Evolutionary conservation across 1,284 basidiomycete genomes (phyloP).

Genomic region (Moesziomyces sp.): DNA sequence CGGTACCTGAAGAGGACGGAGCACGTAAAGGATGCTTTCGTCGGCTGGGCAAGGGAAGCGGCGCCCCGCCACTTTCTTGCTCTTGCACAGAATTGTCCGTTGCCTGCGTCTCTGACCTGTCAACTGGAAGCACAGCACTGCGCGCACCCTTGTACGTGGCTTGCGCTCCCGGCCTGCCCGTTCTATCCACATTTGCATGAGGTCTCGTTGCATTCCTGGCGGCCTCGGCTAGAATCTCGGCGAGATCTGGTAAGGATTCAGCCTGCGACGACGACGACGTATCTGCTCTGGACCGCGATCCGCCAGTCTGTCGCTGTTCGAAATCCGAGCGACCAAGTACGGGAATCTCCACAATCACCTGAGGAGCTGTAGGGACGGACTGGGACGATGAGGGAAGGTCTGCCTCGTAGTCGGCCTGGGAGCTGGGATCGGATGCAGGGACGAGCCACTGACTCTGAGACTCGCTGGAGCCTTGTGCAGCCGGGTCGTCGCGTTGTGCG

Average conservation of each 20-base stretch:
- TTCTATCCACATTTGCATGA: too few relatives aligned
- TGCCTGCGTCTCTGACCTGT: neutral
- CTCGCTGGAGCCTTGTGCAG: constrained; percentile 17
- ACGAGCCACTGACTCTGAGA: constrained; percentile 47
- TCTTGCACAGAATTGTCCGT: constrained; percentile 4
- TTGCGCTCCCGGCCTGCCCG: neutral
- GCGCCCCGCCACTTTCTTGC: constrained; percentile 15
- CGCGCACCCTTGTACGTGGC: constrained; percentile 32
- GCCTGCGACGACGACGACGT: constrained; percentile 30
- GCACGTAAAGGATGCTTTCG: constrained; percentile 26
- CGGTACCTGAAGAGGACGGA: constrained; percentile 15
- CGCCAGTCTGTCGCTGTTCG: neutral
- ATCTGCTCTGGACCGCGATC: neutral
- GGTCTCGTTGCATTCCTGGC: constrained; percentile 2
- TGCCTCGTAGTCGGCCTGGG: constrained; percentile 32
- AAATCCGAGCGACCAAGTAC: constrained; percentile 1
- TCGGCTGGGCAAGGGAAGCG: constrained; percentile 6
- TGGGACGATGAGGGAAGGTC: constrained; percentile 18
- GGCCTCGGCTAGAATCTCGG: constrained; percentile 20
- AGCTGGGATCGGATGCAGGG: constrained; percentile 38
- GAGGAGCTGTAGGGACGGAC: constrained; percentile 1
- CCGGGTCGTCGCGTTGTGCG: constrained; percentile 19
- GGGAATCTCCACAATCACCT: constrained; percentile 34
- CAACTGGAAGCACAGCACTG: constrained; percentile 2
- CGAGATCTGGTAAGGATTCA: constrained; percentile 26